Evolutionary conservation across 2,329 filamentous ascomycete genomes (phyloP).

Genomic region (Colletotrichum zoysiae): DNA sequence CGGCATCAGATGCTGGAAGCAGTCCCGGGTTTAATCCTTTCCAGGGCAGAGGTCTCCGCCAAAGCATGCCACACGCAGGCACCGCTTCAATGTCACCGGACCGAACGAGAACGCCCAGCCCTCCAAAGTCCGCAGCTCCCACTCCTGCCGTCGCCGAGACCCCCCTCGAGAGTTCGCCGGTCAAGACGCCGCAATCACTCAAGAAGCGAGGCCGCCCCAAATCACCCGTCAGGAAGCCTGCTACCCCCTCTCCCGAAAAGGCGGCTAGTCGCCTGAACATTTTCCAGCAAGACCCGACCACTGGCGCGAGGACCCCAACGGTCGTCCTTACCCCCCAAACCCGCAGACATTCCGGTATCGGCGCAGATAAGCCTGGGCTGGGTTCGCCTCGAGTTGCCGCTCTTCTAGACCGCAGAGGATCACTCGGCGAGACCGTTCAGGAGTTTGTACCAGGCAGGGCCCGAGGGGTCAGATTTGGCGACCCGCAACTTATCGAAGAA

Average conservation of each 20-base stretch:
- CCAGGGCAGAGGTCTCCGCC: conserved; percentile 61
- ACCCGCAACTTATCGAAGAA: conserved; percentile 71
- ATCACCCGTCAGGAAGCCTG: conserved; percentile 45
- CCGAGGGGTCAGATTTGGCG: conserved; percentile 71
- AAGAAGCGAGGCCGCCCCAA: conserved; percentile 38
- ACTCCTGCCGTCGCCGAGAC: conserved; percentile 23
- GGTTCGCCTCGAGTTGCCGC: conserved; percentile 81
- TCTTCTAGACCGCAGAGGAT: conserved; percentile 77
- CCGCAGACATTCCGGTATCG: conserved; percentile 74
- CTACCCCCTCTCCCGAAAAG: conserved; percentile 51
- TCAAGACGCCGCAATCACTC: conserved; percentile 42
- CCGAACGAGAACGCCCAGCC: conserved; percentile 40
- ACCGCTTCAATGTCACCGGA: conserved; percentile 50
- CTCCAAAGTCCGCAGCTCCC: conserved; percentile 36
- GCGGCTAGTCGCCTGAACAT: conserved; percentile 47
- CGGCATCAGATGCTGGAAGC: conserved; percentile 50
- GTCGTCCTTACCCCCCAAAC: conserved; percentile 73
- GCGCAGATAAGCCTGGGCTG: conserved; percentile 76
- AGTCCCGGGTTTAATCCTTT: conserved; percentile 69
- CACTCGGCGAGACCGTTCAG: conserved; percentile 75
- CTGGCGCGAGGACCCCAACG: conserved; percentile 71
- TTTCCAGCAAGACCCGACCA: conserved; percentile 66
- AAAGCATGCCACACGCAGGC: conserved; percentile 60
- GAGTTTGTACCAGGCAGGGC: conserved; percentile 70
- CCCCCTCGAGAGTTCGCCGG: conserved; percentile 44